Percentiles rank a stretch among this genome's conserved stretches.
phyloP scores from a whole-genome alignment of 1,139 yeast species.

The Meyerozyma guilliermondii region DNA sequence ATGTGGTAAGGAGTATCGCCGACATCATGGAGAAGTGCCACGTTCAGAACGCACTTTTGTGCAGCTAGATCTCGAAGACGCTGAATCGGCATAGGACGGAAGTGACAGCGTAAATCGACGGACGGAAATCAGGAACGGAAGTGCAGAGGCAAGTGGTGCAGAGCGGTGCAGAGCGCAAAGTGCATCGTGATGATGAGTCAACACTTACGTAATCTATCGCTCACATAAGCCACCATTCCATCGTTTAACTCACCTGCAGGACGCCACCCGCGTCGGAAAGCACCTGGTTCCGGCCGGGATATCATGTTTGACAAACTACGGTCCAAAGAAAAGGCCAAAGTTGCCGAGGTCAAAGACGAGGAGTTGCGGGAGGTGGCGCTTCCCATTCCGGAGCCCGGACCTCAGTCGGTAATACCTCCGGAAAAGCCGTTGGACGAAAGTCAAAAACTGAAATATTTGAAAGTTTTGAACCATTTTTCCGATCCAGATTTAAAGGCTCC shows the following conservation, averaged over 20 bases:
- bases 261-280: neutral
- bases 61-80: constrained; percentile 13
- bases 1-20: constrained; percentile 48
- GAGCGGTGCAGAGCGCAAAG: too few relatives aligned
- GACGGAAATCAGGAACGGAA: neutral
- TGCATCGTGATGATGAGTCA: too few relatives aligned
- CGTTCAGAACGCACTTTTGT: constrained; percentile 14
- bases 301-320: neutral
- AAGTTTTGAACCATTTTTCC: constrained; percentile 14
- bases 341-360: neutral
- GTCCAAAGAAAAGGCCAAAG: neutral
- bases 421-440: constrained; percentile 42
- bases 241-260: too few relatives aligned
- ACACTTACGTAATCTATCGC: too few relatives aligned
- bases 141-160: neutral
- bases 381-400: neutral
- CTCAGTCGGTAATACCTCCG: neutral
- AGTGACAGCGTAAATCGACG: neutral
- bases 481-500: constrained; percentile 32
- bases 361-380: neutral
- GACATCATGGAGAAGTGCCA: constrained; percentile 29
- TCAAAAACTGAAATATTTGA: constrained; percentile 13
- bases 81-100: neutral
- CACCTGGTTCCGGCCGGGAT: neutral
- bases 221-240: too few relatives aligned